Evolutionary conservation across 257 asterid genomes (phyloP).

Genomic region (Agastache rugosa): DNA sequence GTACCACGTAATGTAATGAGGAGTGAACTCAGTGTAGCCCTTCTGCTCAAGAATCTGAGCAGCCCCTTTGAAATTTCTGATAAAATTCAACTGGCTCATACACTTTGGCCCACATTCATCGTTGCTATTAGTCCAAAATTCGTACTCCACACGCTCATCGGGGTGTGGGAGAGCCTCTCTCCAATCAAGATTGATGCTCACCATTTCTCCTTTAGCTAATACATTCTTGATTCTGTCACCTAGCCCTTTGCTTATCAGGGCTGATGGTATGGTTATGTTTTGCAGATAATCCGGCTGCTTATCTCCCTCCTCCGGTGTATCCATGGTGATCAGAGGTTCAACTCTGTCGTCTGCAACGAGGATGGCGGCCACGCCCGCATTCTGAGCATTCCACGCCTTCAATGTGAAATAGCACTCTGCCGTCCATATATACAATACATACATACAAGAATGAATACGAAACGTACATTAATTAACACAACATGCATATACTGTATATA

Average conservation of each 20-base stretch:
- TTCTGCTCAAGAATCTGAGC: slow-evolving; percentile 95
- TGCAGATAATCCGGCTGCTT: slow-evolving; percentile 67
- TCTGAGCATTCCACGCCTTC: slow-evolving; percentile 96
- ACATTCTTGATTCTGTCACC: slow-evolving; percentile 78
- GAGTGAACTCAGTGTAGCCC: slow-evolving; percentile 81
- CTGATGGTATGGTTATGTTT: slow-evolving; percentile 84
- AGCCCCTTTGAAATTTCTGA: slow-evolving; percentile 79
- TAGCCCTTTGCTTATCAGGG: slow-evolving; percentile 74
- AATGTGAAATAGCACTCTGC: slow-evolving; percentile 86
- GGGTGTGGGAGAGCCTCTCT: slow-evolving; percentile 98
- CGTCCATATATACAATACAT: not conserved
- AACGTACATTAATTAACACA: no score
- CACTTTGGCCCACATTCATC: slow-evolving; percentile 94
- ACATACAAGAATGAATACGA: no score
- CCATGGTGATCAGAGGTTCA: slow-evolving; percentile 93
- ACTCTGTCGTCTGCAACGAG: slow-evolving; percentile 81
- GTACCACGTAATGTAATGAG: slow-evolving; percentile 77
- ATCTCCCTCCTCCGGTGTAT: slow-evolving; percentile 80
- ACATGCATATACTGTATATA: not conserved
- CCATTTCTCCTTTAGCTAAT: slow-evolving; percentile 73
- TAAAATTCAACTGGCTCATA: slow-evolving; percentile 72
- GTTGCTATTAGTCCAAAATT: slow-evolving; percentile 93
- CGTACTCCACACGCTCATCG: slow-evolving; percentile 91
- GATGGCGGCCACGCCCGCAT: slow-evolving; percentile 89
- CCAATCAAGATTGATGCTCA: slow-evolving; percentile 85